Evolutionary conservation across 2,329 filamentous ascomycete species (phyloP).

Genomic region (Coleophoma eucalyptorum): DNA sequence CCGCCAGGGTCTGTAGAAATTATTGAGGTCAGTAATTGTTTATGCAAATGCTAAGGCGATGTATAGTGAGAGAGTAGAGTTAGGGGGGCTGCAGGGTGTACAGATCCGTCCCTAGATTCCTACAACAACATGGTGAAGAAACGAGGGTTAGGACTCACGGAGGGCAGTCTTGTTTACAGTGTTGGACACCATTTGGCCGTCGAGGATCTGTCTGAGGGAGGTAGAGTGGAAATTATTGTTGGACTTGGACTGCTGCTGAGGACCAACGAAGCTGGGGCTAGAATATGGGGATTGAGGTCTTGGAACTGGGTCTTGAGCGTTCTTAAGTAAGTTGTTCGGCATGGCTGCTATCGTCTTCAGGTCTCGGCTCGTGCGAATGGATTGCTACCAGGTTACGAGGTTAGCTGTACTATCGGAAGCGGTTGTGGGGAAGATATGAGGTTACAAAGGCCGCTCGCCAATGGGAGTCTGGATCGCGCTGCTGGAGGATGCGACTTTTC

Average conservation of each 20-base stretch:
- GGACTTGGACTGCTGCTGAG: slow-evolving; percentile 14
- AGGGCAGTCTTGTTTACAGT: slow-evolving; percentile 16
- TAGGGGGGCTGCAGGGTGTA: too few species aligned
- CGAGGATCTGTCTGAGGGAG: slow-evolving; percentile 17
- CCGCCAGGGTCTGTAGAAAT: slow-evolving; percentile 4
- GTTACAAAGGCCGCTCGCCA: too few species aligned
- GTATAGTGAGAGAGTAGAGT: too few species aligned
- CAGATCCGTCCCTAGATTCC: too few species aligned
- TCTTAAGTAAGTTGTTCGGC: neutral
- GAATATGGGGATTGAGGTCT: slow-evolving; percentile 21
- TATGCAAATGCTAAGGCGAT: too few species aligned
- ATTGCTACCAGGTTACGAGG: neutral
- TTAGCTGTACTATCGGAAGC: neutral
- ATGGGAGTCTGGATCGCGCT: too few species aligned
- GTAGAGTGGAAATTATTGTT: slow-evolving; percentile 21
- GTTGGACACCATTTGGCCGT: slow-evolving; percentile 18
- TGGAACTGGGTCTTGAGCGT: slow-evolving; percentile 3
- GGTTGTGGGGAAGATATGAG: neutral
- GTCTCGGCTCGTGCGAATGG: neutral
- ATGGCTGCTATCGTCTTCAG: neutral
- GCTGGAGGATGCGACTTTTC: too few species aligned
- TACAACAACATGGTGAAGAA: too few species aligned
- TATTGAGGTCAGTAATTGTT: slow-evolving; percentile 16
- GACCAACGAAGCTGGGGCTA: slow-evolving; percentile 20
- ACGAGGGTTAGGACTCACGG: too few species aligned